A percentile compares a stretch with the other conserved stretches of the same genome.
Conservation (phyloP, 441 rosid genomes). For the Cnidoscolus chayamansa region DNA sequence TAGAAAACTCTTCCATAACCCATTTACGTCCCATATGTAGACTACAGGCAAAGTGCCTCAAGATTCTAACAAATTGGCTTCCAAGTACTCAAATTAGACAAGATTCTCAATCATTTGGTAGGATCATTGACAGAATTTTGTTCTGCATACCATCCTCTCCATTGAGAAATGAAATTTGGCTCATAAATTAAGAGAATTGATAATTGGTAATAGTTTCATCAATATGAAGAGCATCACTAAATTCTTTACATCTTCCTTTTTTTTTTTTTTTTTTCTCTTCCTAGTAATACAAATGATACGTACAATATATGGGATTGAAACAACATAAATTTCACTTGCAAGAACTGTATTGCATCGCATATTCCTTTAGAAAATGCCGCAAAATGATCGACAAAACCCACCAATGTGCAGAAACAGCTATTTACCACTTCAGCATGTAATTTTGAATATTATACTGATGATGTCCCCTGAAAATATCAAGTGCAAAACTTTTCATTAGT, state of each 20-base stretch:
- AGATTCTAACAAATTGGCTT: no score
- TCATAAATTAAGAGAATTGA: background rate
- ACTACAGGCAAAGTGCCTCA: no score
- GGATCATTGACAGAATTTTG: no score
- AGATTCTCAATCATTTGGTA: no score
- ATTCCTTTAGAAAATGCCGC: conserved; percentile 1
- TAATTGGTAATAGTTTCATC: background rate
- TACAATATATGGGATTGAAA: background rate
- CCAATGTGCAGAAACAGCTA: conserved; percentile 4
- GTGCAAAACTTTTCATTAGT: background rate
- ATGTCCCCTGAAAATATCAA: background rate
- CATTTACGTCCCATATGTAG: no score
- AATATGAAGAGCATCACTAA: background rate
- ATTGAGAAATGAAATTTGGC: background rate
- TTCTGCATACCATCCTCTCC: background rate
- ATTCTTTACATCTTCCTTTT: background rate
- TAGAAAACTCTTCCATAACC: no score
- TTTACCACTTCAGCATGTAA: background rate
- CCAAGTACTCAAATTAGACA: no score
- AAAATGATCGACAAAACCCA: conserved; percentile 2
- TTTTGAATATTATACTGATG: conserved; percentile 10
- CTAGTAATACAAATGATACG: background rate
- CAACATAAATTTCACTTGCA: background rate
- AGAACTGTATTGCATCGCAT: background rate
- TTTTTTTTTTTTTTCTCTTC: background rate